Conservation (phyloP, 2,329 filamentous ascomycete species). For the Penicillium sclerotigenum region DNA sequence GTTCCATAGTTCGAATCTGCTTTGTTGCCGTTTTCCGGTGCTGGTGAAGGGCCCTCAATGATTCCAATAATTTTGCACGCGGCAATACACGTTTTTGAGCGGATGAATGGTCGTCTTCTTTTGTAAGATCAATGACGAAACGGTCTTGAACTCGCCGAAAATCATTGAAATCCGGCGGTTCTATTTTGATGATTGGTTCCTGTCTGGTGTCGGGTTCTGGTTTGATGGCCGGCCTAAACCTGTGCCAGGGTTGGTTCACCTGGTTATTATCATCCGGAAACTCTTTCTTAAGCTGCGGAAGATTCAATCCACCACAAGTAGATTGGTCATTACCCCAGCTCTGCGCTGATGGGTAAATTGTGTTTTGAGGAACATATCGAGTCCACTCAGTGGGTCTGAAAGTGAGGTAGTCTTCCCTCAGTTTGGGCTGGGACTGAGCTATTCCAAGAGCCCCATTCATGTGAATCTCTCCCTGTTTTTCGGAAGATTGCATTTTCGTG, state of each 20-base stretch:
- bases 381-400: background rate
- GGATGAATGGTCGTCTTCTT: background rate
- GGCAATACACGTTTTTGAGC: background rate
- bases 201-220: background rate
- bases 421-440: background rate
- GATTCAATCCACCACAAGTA: background rate
- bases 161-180: background rate
- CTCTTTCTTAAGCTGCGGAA: background rate
- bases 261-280: background rate
- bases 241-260: background rate
- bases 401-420: background rate
- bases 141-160: background rate
- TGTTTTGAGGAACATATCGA: too few species aligned
- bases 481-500: background rate
- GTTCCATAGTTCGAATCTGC: background rate
- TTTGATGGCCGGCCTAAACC: background rate
- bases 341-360: background rate
- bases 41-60: background rate
- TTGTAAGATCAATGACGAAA: background rate
- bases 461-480: too few species aligned
- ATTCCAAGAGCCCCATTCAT: background rate
- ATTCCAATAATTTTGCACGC: background rate
- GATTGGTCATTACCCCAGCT: background rate
- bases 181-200: background rate
- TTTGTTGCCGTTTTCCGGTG: background rate